Conservation (phyloP, 768 basidiomycete genomes). For the Macrolepiota dolichaula region DNA sequence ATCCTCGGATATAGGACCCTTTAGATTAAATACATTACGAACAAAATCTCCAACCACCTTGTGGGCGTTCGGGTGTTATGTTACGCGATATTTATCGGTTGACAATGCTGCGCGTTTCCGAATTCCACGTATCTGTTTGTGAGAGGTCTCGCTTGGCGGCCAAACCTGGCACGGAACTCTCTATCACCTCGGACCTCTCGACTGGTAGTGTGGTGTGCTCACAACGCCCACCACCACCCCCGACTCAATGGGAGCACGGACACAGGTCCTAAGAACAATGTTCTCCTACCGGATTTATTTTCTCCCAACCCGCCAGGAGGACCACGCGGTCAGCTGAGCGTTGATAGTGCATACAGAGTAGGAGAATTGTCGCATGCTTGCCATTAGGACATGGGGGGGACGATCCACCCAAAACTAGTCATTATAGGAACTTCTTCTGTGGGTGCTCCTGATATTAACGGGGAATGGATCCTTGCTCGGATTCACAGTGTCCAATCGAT, state of each 20-base stretch:
- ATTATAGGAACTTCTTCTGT: no score
- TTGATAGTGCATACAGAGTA: background rate
- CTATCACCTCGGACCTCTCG: constrained; percentile 34
- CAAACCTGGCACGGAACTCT: constrained; percentile 29
- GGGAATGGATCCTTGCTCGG: background rate
- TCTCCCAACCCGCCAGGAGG: no score
- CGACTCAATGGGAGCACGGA: constrained; percentile 46
- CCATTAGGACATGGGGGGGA: no score
- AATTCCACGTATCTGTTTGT: constrained; percentile 13
- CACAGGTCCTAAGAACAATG: constrained; percentile 52
- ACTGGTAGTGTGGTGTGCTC: constrained; percentile 20
- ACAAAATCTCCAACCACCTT: constrained; percentile 24
- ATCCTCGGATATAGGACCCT: background rate
- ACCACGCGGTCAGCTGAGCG: no score
- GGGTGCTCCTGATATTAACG: no score
- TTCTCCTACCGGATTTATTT: constrained; percentile 53
- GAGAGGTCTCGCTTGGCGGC: constrained; percentile 36
- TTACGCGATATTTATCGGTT: constrained; percentile 28
- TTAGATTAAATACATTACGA: constrained; percentile 30
- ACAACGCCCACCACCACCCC: background rate
- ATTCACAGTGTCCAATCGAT: background rate
- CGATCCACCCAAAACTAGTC: no score
- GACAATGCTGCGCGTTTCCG: no score
- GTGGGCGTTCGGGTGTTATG: constrained; percentile 26
- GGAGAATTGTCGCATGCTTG: background rate